Base-by-base conservation (phyloP, 202 grass and related monocot genomes). In the Carex arenaria region DNA sequence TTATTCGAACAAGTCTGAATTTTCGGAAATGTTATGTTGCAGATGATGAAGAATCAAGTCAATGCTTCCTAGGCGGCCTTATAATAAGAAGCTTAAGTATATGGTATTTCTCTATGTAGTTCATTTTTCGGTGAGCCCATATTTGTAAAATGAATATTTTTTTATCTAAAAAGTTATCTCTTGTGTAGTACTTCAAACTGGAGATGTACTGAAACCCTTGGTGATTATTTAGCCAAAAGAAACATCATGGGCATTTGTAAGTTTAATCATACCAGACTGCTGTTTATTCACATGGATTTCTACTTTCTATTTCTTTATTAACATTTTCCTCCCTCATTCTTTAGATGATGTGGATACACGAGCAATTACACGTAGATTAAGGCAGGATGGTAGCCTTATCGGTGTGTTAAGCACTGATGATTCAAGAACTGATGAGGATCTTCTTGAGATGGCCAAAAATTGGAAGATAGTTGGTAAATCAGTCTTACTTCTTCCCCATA, bases 241-340 rank as follows among this genome's bases (percentile, higher is more conserved):
- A 99, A 96, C 60, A 89, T 99, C 83, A 99, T 99, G 93, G 96
- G 90, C 62, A 96, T 99, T 5, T 99, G 96, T 99, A 84, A 96
- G 90, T 87, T 80, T 6, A 13, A 43, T 81, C 73, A 23, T 61
- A 13, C 9, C 40, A 49, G 13, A 72, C 22, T 49, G 19, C 10
- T 43, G 42, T 69, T 38, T 69, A 7, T 17, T 72, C 10, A 47
- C 19, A 19, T 22, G n/a, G 49, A 4, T 47, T 49, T 72, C 15
- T 62, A 57, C 1, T 36, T 49, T 36, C 63, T 75, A 34, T 68
- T 64, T 31, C 10, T 88, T 78, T 52, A 34, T 81, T 80, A 32
- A 26, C 54, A 31, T 60, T 31, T 85, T 20, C 12, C 11, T 64
- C 30, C 12, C 11, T 71, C 10, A n/a, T 53, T 85, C 5, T 19